Conservation (phyloP, 768 basidiomycete species). For the Boletus fagicola region DNA sequence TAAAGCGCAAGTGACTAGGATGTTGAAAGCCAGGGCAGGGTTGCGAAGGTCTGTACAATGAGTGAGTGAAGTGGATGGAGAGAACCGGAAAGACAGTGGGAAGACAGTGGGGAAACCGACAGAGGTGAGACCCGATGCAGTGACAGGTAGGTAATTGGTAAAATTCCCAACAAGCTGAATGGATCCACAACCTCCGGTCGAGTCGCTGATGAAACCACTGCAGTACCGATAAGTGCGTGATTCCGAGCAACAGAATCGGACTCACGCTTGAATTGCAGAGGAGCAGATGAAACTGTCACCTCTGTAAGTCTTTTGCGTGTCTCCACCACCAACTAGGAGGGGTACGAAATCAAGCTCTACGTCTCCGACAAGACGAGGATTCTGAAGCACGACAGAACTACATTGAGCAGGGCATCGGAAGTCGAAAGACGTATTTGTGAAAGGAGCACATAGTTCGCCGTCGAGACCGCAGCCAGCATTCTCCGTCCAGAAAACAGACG, state of each 20-base stretch:
- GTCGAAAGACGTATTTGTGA: conserved; percentile 57
- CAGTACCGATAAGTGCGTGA: conserved; percentile 10
- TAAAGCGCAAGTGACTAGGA: conserved; percentile 61
- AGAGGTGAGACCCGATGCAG: conserved; percentile 62
- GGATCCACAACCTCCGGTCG: conserved; percentile 74
- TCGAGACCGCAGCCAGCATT: conserved; percentile 74
- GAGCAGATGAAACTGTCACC: conserved; percentile 85
- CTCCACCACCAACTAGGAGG: conserved; percentile 84
- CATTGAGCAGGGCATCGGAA: conserved; percentile 84
- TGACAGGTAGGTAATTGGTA: conserved; percentile 60
- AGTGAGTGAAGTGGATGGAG: conserved; percentile 43
- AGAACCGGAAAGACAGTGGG: conserved; percentile 66
- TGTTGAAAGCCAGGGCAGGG: conserved; percentile 69
- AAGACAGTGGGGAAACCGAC: conserved; percentile 74
- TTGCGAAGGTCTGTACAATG: conserved; percentile 73
- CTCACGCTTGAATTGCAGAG: conserved; percentile 77
- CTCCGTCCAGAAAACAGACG: conserved; percentile 65
- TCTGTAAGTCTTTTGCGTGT: conserved; percentile 66
- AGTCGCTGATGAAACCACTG: conserved; percentile 64
- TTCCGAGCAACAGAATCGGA: conserved; percentile 15
- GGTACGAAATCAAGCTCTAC: conserved; percentile 65
- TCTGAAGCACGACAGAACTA: conserved; percentile 59
- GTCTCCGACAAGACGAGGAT: conserved; percentile 71
- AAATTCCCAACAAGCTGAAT: conserved; percentile 70
- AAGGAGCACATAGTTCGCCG: conserved; percentile 63